Conservation (phyloP, 306 rosid species). For the Vigna angularis region DNA sequence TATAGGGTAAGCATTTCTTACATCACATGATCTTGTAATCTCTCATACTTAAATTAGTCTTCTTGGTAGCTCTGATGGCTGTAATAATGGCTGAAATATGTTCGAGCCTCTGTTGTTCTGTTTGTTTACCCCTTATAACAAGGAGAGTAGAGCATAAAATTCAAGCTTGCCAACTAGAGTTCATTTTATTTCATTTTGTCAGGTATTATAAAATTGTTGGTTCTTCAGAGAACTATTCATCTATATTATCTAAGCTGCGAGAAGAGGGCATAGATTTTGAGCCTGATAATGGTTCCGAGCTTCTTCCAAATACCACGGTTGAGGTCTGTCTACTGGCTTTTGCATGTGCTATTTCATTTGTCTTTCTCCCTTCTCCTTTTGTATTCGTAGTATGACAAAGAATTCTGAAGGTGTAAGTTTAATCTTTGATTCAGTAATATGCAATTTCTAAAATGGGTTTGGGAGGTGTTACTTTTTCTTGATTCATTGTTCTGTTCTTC, state of each 20-base stretch:
- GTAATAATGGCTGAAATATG: constrained; percentile 19
- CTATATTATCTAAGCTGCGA: constrained; percentile 71
- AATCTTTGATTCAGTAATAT: constrained; percentile 22
- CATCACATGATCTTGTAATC: constrained; percentile 30
- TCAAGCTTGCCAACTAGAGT: not conserved
- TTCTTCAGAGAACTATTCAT: constrained; percentile 78
- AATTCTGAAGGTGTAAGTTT: not conserved
- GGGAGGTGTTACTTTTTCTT: constrained; percentile 27
- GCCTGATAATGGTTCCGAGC: constrained; percentile 92
- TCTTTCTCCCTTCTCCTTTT: constrained; percentile 38
- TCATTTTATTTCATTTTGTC: constrained; percentile 47
- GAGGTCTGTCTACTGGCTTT: constrained; percentile 62
- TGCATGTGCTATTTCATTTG: constrained; percentile 29
- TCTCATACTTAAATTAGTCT: constrained; percentile 11
- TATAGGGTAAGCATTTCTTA: constrained; percentile 10
- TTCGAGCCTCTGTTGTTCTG: constrained; percentile 25
- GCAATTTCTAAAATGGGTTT: constrained; percentile 14
- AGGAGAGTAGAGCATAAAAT: not conserved
- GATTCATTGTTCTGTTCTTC: constrained; percentile 22
- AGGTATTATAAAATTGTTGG: constrained; percentile 89
- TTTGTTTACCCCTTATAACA: constrained; percentile 35
- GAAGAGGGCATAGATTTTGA: constrained; percentile 78
- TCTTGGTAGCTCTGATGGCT: constrained; percentile 28
- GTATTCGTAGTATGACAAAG: constrained; percentile 21
- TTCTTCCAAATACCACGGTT: constrained; percentile 72